Conservation (phyloP, 352 stramenopile species). For the Phytophthora macrochlamydospora region DNA sequence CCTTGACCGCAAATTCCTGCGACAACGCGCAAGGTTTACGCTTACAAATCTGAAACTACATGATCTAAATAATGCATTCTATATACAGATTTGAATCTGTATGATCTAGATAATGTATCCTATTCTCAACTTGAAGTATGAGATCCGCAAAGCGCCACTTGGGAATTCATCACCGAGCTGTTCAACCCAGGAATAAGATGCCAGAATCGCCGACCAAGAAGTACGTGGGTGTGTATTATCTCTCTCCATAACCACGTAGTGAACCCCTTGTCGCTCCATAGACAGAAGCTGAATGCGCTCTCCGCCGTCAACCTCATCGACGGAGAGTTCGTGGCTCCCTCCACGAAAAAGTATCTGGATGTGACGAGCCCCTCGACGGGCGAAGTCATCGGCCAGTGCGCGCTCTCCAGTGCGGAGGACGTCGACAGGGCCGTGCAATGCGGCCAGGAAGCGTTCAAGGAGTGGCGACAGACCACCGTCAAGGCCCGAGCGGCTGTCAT, state of each 20-base stretch:
- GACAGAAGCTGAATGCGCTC: constrained; percentile 15
- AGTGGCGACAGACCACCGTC: constrained; percentile 92
- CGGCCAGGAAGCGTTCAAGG: constrained; percentile 84
- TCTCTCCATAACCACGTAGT: not conserved
- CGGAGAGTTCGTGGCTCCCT: constrained; percentile 58
- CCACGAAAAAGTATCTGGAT: constrained; percentile 48
- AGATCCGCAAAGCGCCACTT: not conserved
- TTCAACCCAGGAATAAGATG: constrained; percentile 16
- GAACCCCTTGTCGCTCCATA: constrained; percentile 8
- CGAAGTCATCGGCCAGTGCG: constrained; percentile 79
- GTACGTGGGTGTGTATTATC: constrained; percentile 7
- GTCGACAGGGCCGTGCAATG: constrained; percentile 85
- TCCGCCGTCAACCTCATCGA: constrained; percentile 74
- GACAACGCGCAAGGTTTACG: not conserved
- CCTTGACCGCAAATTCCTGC: constrained; percentile 1
- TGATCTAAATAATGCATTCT: not conserved
- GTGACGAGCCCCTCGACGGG: constrained; percentile 72
- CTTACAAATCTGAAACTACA: not conserved
- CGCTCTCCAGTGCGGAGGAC: constrained; percentile 81
- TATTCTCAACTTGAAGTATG: not conserved
- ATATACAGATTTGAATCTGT: not conserved
- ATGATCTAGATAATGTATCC: not conserved
- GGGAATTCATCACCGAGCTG: not conserved
- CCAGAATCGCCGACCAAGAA: constrained; percentile 32
- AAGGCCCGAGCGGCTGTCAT: constrained; percentile 96